These are phyloP conservation scores for Hibiscus trionum DNA, from an alignment of 345 rosid genomes.

Conservation along the genomic window DNA sequence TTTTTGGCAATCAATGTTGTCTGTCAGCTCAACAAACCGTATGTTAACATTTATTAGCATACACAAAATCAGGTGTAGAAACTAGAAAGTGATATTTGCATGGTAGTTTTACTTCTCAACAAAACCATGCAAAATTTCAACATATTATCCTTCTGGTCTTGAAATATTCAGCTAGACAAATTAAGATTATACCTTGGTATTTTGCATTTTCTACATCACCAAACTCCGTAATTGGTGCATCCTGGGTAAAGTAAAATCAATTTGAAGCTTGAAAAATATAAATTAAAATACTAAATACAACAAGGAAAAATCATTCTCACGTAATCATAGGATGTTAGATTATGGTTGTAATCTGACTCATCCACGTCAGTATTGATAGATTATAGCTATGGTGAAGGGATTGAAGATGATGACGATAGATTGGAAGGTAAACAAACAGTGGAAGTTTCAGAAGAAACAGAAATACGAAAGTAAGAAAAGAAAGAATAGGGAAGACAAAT, in stretches of 20 bases:
- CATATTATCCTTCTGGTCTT: not conserved
- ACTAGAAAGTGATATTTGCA: not conserved
- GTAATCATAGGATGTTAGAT: slow-evolving; percentile 93
- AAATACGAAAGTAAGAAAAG: too few species aligned
- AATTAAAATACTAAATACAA: not conserved
- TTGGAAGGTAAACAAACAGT: too few species aligned
- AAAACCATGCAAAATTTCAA: not conserved
- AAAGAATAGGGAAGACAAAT: too few species aligned
- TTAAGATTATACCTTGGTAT: slow-evolving; percentile 48
- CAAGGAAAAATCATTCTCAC: slow-evolving; percentile 28
- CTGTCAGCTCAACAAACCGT: not conserved
- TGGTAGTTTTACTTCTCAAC: not conserved
- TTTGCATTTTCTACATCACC: slow-evolving; percentile 78
- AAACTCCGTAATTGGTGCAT: slow-evolving; percentile 88
- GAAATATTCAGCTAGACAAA: slow-evolving; percentile 6
- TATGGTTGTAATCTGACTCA: slow-evolving; percentile 72
- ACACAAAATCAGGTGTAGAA: not conserved
- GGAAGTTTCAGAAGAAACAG: too few species aligned
- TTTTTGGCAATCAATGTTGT: not conserved
- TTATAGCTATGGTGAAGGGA: too few species aligned
- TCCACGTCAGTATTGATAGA: slow-evolving; percentile 43
- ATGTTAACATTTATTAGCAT: not conserved
- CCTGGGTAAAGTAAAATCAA: slow-evolving; percentile 37
- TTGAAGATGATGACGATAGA: too few species aligned
- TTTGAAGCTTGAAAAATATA: slow-evolving; percentile 4